Conservation (phyloP, 2,329 filamentous ascomycete species). For the Ceratocystis harringtonii region DNA sequence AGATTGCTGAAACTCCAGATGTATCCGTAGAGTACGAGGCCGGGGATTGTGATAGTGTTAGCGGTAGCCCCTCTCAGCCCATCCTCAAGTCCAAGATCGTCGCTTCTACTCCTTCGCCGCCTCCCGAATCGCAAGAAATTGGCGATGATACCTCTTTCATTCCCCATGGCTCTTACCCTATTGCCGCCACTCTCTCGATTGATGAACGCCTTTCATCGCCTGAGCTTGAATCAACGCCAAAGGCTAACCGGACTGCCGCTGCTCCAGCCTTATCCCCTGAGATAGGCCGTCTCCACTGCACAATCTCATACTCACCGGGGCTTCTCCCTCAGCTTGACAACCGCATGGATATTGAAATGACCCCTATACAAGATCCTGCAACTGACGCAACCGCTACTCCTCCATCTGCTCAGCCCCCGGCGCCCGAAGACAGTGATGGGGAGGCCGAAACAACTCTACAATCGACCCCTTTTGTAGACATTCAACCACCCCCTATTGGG, state of each 20-base stretch:
- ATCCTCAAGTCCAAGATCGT: not conserved
- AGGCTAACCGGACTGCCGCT: not conserved
- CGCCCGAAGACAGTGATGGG: not conserved
- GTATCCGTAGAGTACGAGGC: not conserved
- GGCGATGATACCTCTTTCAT: not conserved
- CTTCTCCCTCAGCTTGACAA: not conserved
- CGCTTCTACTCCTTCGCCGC: not conserved
- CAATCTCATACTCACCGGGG: not conserved
- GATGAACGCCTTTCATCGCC: conserved; percentile 1
- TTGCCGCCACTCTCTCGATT: not conserved
- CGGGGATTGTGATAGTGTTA: not conserved
- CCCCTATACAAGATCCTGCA: not conserved
- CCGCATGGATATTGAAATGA: not conserved
- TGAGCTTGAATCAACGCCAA: conserved; percentile 5
- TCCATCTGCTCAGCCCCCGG: conserved; percentile 5
- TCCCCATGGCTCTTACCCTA: not conserved
- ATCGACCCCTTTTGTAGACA: not conserved
- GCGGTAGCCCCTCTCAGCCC: not conserved
- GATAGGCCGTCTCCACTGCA: not conserved
- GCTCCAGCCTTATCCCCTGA: conserved; percentile 2
- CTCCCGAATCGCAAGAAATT: not conserved
- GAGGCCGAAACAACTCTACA: not conserved
- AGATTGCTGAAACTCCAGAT: conserved; percentile 5
- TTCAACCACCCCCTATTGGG: too few relatives aligned
- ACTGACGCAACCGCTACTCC: conserved; percentile 1